Evolutionary conservation across 2,329 filamentous ascomycete genomes (phyloP), one percentile per base, ranked within the genome.

Genomic region (Curvularia eragrostidis): DNA sequence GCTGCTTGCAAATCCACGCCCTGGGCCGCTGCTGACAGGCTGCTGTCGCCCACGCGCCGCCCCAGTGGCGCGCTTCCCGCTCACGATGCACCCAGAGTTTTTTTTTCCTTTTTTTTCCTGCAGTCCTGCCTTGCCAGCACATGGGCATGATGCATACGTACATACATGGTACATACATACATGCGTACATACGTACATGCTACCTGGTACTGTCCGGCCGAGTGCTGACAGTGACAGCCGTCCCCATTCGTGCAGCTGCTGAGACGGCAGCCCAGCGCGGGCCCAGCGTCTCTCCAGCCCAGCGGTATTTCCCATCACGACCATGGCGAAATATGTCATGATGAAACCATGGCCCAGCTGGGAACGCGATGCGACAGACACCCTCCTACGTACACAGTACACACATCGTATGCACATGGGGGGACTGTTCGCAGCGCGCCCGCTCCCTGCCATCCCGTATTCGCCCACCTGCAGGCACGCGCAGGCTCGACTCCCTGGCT

Each of bases 391-490:
- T 32, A 30, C 47, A 46, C 28, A 30, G 12, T 13, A 26, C 15
- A 28, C 41, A 51, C 53, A 15, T 26, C n/a, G 24, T 13, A 38
- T 43, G 26, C 26, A 28, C 46, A 55, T 32, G 52, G 19, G 49
- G n/a, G 36, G 38, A 32, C 41, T 13, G 32, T 49, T 49, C 47
- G 23, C 21, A 26, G 34, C n/a, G 23, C 21, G 28, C 34, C n/a
- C 47, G 32, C 23, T 24, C 23, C 21, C 41, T 43, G 41, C 36
- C 6, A 38, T 26, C 47, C 32, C 26, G n/a, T 13, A 34, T 26
- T n/a, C 23, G 23, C 47, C 18, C 18, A 38, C 21, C 21, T 19
- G 7, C 8, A 19, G 15, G 9, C 32, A 5, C 26, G 18, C 21
- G 32, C 46, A 48, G 26, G 39, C 15, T 39, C 34, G n/a, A 34